Conservation (phyloP, 495 filamentous ascomycete species). For the Annulohypoxylon stygium region DNA sequence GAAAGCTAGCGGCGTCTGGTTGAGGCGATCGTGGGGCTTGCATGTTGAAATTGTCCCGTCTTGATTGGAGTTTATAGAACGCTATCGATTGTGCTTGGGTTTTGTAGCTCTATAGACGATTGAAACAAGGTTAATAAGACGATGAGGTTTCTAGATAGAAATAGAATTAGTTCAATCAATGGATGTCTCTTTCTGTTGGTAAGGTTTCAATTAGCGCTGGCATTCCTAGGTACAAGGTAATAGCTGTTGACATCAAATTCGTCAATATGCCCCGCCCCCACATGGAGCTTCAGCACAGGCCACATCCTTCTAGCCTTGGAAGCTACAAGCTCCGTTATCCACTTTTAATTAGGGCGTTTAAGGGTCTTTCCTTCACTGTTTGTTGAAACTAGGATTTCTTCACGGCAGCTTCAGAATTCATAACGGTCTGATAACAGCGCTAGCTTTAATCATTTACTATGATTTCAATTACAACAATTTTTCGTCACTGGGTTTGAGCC, state of each 20-base stretch:
- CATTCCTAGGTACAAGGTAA: not conserved
- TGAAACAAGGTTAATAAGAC: not conserved
- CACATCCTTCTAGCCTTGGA: not conserved
- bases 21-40: slow-evolving; percentile 37
- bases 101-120: not conserved
- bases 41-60: slow-evolving; percentile 30
- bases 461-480: not conserved
- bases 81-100: not conserved
- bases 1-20: slow-evolving; percentile 32
- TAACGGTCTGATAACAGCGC: not conserved
- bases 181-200: slow-evolving; percentile 2
- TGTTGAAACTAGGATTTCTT: not conserved
- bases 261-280: slow-evolving; percentile 9
- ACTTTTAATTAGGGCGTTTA: not conserved
- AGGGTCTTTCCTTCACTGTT: slow-evolving; percentile 5
- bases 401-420: not conserved
- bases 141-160: not conserved
- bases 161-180: not conserved
- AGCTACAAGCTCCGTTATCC: not conserved
- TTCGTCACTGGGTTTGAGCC: not conserved
- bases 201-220: slow-evolving; percentile 3
- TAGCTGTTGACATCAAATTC: not conserved
- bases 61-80: not conserved
- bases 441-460: not conserved
- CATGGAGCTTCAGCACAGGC: slow-evolving; percentile 14